Conservation (phyloP, 2,329 filamentous ascomycete genomes). For the Ustulina deusta region DNA sequence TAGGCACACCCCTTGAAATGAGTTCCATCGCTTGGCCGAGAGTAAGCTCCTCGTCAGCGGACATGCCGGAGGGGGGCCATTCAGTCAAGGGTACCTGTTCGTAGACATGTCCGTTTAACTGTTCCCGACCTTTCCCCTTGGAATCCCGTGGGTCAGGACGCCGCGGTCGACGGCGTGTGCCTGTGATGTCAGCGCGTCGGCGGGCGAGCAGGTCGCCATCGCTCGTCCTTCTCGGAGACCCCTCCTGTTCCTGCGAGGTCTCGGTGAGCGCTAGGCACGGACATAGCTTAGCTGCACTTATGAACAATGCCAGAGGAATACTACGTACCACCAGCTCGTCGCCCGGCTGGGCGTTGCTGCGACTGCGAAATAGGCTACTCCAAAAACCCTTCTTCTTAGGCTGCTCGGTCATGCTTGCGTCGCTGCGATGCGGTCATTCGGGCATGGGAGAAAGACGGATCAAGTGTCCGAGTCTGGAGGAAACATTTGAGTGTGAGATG, state of each 20-base stretch:
- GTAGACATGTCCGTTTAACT: constrained; percentile 48
- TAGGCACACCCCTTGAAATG: constrained; percentile 68
- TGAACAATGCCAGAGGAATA: constrained; percentile 21
- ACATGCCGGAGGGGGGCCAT: constrained; percentile 69
- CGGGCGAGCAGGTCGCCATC: constrained; percentile 51
- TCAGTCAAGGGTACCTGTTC: constrained; percentile 58
- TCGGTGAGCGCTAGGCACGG: constrained; percentile 36
- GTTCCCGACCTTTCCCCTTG: constrained; percentile 57
- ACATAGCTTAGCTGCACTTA: constrained; percentile 35
- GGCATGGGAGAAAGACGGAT: constrained; percentile 30
- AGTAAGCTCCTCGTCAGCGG: constrained; percentile 62
- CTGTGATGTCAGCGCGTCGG: constrained; percentile 43
- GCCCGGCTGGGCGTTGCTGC: constrained; percentile 56
- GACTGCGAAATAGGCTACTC: constrained; percentile 62
- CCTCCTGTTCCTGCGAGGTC: constrained; percentile 48
- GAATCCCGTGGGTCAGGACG: constrained; percentile 54
- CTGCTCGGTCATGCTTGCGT: constrained; percentile 48
- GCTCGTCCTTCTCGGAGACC: constrained; percentile 50
- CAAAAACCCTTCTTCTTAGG: constrained; percentile 61
- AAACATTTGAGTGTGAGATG: constrained; percentile 36
- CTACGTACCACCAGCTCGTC: constrained; percentile 55
- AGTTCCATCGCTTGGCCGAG: constrained; percentile 67
- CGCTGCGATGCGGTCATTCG: constrained; percentile 33
- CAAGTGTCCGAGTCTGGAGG: constrained; percentile 34
- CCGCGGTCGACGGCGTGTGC: constrained; percentile 58